Evolutionary conservation across 2,329 filamentous ascomycete genomes (phyloP).

Genomic region (Talaromyces sp.): DNA sequence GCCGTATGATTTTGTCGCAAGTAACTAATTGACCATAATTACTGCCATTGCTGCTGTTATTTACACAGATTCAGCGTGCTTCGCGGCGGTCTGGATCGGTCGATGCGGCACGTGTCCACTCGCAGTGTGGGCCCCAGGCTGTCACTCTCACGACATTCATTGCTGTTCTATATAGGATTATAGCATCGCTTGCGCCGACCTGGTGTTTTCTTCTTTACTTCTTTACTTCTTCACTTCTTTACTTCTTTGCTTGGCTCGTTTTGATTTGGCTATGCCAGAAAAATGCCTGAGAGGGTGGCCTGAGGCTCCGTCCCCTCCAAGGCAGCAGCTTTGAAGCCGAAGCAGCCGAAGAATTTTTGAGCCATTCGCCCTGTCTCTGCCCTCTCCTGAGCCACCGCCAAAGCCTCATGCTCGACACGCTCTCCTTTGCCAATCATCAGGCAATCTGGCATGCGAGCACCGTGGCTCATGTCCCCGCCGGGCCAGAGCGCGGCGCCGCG

Average conservation of each 20-base stretch:
- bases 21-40: not conserved
- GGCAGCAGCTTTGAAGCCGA: not conserved
- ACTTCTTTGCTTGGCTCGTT: not conserved
- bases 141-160: not conserved
- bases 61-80: not conserved
- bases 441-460: not conserved
- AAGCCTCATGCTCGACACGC: not conserved
- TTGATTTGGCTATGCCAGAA: not conserved
- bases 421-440: not conserved
- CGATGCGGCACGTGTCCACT: conserved; percentile 4
- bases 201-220: not conserved
- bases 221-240: not conserved
- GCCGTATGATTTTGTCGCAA: too few relatives aligned
- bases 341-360: not conserved
- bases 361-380: not conserved
- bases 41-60: not conserved
- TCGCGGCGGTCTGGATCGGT: conserved; percentile 5
- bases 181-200: too few relatives aligned
- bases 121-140: conserved; percentile 2
- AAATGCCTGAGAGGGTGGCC: not conserved
- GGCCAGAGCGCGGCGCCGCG: not conserved
- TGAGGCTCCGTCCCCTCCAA: not conserved
- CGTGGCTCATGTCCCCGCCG: not conserved
- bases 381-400: not conserved
- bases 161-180: too few relatives aligned